Evolutionary conservation across 345 rosid genomes (phyloP).

Genomic region (Brassica incana): DNA sequence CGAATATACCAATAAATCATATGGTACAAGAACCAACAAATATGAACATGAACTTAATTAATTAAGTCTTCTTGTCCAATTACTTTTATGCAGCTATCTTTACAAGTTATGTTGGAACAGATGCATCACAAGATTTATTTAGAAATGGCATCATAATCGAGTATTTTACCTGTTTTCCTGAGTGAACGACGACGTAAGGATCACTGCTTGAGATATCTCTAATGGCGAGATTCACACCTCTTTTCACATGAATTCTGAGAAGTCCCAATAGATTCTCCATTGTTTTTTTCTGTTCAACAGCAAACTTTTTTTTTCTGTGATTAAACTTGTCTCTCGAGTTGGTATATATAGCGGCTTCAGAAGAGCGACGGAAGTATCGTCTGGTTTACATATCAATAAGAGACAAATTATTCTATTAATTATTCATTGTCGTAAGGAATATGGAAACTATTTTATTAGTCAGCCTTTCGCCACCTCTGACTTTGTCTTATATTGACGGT

Average conservation of each 20-base stretch:
- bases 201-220: conserved; percentile 82
- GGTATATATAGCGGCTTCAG: not conserved
- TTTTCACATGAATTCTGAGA: conserved; percentile 62
- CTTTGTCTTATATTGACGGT: not conserved
- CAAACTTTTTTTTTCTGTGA: not conserved
- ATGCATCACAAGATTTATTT: not conserved
- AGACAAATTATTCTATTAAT: not conserved
- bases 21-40: not conserved
- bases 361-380: not conserved
- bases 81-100: not conserved
- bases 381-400: not conserved
- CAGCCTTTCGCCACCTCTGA: not conserved
- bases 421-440: not conserved
- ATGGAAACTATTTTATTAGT: not conserved
- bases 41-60: not conserved
- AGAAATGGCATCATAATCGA: not conserved
- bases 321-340: not conserved
- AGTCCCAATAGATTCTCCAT: conserved; percentile 81
- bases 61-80: not conserved
- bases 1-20: not conserved
- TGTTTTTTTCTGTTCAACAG: not conserved
- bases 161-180: conserved; percentile 68
- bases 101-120: not conserved
- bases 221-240: conserved; percentile 82
- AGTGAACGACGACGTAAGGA: conserved; percentile 66